Evolutionary conservation across 352 stramenopile genomes (phyloP).

Genomic region (Globisporangium nodosum): DNA sequence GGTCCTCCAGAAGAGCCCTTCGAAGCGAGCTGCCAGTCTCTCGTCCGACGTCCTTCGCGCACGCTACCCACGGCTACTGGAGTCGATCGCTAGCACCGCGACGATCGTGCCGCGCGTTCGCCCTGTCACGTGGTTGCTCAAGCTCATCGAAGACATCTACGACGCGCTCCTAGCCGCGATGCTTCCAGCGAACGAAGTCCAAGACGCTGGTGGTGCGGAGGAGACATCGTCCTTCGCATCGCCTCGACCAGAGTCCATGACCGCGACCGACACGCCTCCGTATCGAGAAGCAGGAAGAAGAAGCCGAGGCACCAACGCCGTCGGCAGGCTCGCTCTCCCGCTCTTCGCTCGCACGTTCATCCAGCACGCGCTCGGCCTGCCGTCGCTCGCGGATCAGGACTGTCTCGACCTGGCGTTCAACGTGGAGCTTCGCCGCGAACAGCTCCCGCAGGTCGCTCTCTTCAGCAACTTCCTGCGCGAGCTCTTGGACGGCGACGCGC

Average conservation of each 20-base stretch:
- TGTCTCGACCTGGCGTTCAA: conserved; percentile 70
- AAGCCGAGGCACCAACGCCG: not conserved
- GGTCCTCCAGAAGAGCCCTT: conserved; percentile 4
- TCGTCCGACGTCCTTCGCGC: conserved; percentile 27
- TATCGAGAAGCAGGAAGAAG: not conserved
- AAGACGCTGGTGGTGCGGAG: not conserved
- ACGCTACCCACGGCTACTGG: conserved; percentile 49
- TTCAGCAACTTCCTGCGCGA: conserved; percentile 70
- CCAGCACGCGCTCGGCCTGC: conserved; percentile 40
- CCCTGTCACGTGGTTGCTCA: conserved; percentile 57
- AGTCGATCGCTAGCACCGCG: conserved; percentile 18
- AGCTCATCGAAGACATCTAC: conserved; percentile 62
- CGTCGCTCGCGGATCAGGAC: conserved; percentile 61
- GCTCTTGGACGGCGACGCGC: conserved; percentile 53
- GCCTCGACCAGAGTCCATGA: conserved; percentile 1
- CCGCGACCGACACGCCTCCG: not conserved
- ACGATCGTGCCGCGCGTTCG: conserved; percentile 28
- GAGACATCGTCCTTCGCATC: not conserved
- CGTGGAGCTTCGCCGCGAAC: conserved; percentile 36
- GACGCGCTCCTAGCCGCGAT: conserved; percentile 31
- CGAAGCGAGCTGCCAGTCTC: conserved; percentile 3
- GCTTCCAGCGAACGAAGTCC: not conserved
- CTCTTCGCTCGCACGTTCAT: conserved; percentile 51
- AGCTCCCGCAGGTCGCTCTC: conserved; percentile 37
- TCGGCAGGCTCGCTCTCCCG: conserved; percentile 40